Conservation (phyloP, 176 grass and related monocot genomes). For the Dendrocalamus sinicus region DNA sequence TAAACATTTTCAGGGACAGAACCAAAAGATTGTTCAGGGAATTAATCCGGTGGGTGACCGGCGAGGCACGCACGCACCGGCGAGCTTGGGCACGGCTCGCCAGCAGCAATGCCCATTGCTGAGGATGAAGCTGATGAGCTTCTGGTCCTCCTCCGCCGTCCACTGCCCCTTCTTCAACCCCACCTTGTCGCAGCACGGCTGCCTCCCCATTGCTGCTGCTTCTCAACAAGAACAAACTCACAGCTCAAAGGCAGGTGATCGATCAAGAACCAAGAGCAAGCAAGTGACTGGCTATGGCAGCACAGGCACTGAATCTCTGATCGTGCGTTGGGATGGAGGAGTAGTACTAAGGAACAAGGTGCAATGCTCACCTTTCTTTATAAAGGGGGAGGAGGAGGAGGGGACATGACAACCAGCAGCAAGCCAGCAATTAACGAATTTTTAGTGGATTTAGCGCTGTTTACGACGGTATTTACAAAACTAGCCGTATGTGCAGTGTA, state of each 20-base stretch:
- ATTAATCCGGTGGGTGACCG: background rate
- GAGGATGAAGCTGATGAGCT: slow-evolving; percentile 78
- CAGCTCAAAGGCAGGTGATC: background rate
- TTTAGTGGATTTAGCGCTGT: too few relatives aligned
- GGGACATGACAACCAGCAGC: background rate
- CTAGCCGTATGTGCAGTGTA: too few relatives aligned
- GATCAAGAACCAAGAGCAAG: background rate
- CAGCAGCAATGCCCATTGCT: slow-evolving; percentile 72
- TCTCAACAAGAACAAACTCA: background rate
- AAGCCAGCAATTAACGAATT: slow-evolving; percentile 6
- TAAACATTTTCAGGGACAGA: background rate
- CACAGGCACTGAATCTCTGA: too few relatives aligned
- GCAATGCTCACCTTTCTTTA: slow-evolving; percentile 60
- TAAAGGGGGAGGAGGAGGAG: slow-evolving; percentile 30
- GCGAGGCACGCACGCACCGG: slow-evolving; percentile 46
- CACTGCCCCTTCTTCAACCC: slow-evolving; percentile 81
- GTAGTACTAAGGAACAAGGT: slow-evolving; percentile 20
- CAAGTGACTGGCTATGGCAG: slow-evolving; percentile 6
- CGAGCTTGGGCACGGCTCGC: slow-evolving; percentile 80
- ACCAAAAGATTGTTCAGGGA: background rate
- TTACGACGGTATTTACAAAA: too few relatives aligned
- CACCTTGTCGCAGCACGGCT: slow-evolving; percentile 85
- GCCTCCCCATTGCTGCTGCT: slow-evolving; percentile 56
- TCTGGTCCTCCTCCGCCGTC: slow-evolving; percentile 79
- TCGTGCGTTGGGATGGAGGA: background rate